Percentiles rank a stretch among this genome's conserved stretches.
These are phyloP conservation scores for Rhynchospora pubera DNA, from an alignment of 176 grass and related monocot species.

Conservation along the genomic window DNA sequence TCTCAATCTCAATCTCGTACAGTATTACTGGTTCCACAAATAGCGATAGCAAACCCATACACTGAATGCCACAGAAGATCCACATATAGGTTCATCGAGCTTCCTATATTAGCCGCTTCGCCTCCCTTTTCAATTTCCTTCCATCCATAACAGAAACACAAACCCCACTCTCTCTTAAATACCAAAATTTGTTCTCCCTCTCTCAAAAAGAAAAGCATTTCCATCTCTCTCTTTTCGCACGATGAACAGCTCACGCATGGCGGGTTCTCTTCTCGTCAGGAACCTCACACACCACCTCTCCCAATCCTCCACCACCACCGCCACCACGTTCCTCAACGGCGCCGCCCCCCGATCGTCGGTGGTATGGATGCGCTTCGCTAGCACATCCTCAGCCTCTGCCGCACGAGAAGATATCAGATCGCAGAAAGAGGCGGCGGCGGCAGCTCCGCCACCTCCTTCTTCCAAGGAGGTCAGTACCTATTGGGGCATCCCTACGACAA, in stretches of 20 bases:
- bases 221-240: background rate
- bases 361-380: conserved; percentile 31
- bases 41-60: background rate
- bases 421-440: conserved; percentile 23
- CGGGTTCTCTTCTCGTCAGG: conserved; percentile 36
- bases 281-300: conserved; percentile 34
- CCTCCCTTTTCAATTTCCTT: background rate
- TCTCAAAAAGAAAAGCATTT: background rate
- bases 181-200: background rate
- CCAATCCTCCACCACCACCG: background rate
- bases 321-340: conserved; percentile 7
- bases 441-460: background rate
- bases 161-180: background rate
- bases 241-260: conserved; percentile 41
- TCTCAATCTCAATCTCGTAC: too few relatives aligned
- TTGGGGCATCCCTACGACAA: conserved; percentile 51
- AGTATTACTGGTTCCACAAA: background rate
- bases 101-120: background rate
- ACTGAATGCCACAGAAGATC: background rate
- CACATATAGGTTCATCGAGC: background rate
- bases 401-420: conserved; percentile 23
- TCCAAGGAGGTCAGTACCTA: conserved; percentile 37
- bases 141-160: background rate
- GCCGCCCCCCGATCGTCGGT: background rate
- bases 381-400: conserved; percentile 25